Base-by-base conservation (phyloP, 2,329 filamentous ascomycete species). In the Aureobasidium mangrovei region DNA sequence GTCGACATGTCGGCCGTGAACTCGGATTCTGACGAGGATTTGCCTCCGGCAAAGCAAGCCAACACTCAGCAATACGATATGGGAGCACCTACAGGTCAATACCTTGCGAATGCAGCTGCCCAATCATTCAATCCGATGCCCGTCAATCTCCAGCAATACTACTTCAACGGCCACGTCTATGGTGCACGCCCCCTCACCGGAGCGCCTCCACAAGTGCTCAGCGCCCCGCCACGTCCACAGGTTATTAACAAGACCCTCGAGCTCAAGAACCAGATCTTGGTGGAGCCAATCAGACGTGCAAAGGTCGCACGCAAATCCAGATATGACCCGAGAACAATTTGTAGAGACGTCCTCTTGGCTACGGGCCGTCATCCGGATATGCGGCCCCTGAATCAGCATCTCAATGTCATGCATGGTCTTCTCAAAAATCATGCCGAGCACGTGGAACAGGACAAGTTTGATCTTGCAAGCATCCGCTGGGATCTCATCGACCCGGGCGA, bases 301-400 rank as follows among this genome's bases (percentile, higher is more conserved):
- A 72, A 74, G 36, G 74, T 74, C 7, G 65, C 72, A 4, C 68
- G 72, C 28, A 77, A 77, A 57, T 72, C 72, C 4, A 72, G 67
- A 12, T 86, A 86, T 62, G 75, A 85, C 61, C 74, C 77, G 1
- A 73, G 75, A 42, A 85, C 80, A 0, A 82, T 86, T 57, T 82
- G 82, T 4, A 70, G 80, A 48, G 81, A 85, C 63, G 74, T 86
- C 5, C 69, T 86, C 8, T 75, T 85, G 47, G 78, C 80, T 12
- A 74, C 80, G 9, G 80, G 80, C 12, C 76, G 77, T 55, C 82
- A 85, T 63, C 82, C 82, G 0, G 75, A 75, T 7, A 78, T 82
- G 65, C 68, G 74, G 28, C 67, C 72, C 2, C 66, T 86, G 35
- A 86, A 86, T 61, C 71, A 73, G 31, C 82, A 85, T 67, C 68